Evolutionary conservation across 768 basidiomycete genomes (phyloP).

Genomic region (Mycena galericulata): DNA sequence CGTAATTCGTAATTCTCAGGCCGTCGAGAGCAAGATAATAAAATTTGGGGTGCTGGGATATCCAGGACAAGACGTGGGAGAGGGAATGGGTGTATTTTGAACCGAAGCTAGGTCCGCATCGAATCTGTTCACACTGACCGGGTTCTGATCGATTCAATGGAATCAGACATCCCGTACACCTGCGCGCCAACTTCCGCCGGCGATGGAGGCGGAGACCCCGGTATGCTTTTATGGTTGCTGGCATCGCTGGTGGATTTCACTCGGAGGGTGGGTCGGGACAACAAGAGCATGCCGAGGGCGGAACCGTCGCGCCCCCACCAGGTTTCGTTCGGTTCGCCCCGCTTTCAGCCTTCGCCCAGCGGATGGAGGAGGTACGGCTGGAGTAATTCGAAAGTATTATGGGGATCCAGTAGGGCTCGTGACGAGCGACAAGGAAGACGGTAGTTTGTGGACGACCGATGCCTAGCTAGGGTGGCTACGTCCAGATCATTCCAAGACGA

Average conservation of each 20-base stretch:
- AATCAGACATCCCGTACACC: too few relatives aligned
- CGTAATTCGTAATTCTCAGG: too few relatives aligned
- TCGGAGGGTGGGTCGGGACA: too few relatives aligned
- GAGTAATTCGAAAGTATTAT: conserved; percentile 35
- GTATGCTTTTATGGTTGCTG: too few relatives aligned
- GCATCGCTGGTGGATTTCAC: too few relatives aligned
- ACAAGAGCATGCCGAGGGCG: too few relatives aligned
- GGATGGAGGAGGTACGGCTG: conserved; percentile 43
- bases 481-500: background rate
- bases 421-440: conserved; percentile 52
- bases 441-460: conserved; percentile 42
- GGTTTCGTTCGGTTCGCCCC: conserved; percentile 46
- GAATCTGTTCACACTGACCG: background rate
- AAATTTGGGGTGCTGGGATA: conserved; percentile 48
- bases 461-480: background rate
- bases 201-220: too few relatives aligned
- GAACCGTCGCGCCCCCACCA: background rate
- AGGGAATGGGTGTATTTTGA: conserved; percentile 1
- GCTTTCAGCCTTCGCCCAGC: conserved; percentile 39
- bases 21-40: conserved; percentile 26
- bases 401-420: conserved; percentile 44
- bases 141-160: too few relatives aligned
- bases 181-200: too few relatives aligned
- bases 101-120: background rate
- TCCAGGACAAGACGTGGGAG: conserved; percentile 39